Evolutionary conservation across 257 asterid genomes (phyloP).

Genomic region (Solanum appendiculatum): DNA sequence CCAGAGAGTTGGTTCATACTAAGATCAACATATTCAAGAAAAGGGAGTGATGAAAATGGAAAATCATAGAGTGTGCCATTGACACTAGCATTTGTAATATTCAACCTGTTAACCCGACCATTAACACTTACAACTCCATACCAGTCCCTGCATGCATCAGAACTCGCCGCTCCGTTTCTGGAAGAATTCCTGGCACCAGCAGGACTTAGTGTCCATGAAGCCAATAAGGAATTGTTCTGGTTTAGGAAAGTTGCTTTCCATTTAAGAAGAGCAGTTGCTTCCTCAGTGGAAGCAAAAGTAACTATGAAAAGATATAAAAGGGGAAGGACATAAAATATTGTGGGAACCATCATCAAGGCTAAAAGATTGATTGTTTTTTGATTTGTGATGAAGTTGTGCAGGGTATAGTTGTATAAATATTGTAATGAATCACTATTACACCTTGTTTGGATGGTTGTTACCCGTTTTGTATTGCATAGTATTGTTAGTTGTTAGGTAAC

Average conservation of each 20-base stretch:
- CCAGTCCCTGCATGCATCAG: neutral
- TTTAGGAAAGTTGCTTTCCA: slow-evolving; percentile 8
- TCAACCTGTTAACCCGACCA: neutral
- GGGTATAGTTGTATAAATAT: neutral
- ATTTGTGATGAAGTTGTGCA: neutral
- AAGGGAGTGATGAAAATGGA: slow-evolving; percentile 12
- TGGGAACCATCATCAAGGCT: neutral
- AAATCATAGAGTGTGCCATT: slow-evolving; percentile 6
- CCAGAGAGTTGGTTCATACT: slow-evolving; percentile 6
- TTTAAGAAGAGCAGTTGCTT: slow-evolving; percentile 12
- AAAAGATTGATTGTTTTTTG: neutral
- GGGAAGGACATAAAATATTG: neutral
- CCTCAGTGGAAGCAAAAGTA: neutral
- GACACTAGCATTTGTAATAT: neutral
- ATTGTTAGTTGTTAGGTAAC: too few relatives aligned
- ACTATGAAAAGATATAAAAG: neutral
- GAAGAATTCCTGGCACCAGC: neutral
- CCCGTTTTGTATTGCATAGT: too few relatives aligned
- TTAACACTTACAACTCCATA: slow-evolving; percentile 7
- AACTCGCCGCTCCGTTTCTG: neutral
- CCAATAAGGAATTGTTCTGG: neutral
- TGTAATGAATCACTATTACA: neutral
- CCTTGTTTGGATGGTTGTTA: neutral
- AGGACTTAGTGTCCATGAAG: slow-evolving; percentile 6
- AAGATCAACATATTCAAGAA: slow-evolving; percentile 12